phyloP scores from a whole-genome alignment of 2,329 filamentous ascomycete genomes.

The Arthrobotrys megalospora region DNA sequence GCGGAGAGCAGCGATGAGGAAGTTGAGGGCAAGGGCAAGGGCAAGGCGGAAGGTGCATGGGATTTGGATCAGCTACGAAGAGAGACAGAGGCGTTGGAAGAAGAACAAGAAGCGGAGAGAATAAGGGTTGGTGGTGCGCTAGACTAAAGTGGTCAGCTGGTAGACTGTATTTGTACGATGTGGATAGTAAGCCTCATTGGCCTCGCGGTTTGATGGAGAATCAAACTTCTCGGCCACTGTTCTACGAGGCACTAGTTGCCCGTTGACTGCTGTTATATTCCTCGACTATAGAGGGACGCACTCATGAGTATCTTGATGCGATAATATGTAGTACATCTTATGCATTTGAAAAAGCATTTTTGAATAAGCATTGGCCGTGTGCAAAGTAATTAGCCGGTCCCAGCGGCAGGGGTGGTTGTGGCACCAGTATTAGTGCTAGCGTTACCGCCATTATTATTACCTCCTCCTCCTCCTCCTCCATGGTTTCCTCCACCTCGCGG shows the following conservation, averaged over 20 bases:
- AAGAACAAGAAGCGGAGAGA: slow-evolving; percentile 75
- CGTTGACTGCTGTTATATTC: not conserved
- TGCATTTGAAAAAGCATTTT: slow-evolving; percentile 2
- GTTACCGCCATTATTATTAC: slow-evolving; percentile 60
- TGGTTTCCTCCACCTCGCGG: slow-evolving; percentile 60
- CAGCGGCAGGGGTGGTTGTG: slow-evolving; percentile 12
- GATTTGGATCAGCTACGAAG: slow-evolving; percentile 85
- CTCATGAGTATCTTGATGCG: slow-evolving; percentile 39
- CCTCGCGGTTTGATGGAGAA: slow-evolving; percentile 2
- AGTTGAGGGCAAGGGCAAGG: slow-evolving; percentile 65
- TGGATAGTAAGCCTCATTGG: slow-evolving; percentile 2
- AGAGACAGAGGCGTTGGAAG: slow-evolving; percentile 84
- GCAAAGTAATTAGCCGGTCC: slow-evolving; percentile 8
- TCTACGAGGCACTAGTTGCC: not conserved
- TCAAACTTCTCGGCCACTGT: not conserved
- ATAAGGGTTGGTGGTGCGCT: slow-evolving; percentile 49
- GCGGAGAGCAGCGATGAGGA: slow-evolving; percentile 72
- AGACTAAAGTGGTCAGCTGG: slow-evolving; percentile 20
- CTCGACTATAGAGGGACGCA: not conserved
- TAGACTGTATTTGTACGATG: slow-evolving; percentile 55
- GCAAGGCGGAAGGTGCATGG: slow-evolving; percentile 71
- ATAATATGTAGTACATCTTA: slow-evolving; percentile 34
- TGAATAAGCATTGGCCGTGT: not conserved
- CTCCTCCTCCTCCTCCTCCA: slow-evolving; percentile 62
- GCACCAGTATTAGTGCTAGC: slow-evolving; percentile 60